These are phyloP conservation scores for Graphilbum fragrans DNA, from an alignment of 2,329 filamentous ascomycete genomes.

Conservation along the genomic window DNA sequence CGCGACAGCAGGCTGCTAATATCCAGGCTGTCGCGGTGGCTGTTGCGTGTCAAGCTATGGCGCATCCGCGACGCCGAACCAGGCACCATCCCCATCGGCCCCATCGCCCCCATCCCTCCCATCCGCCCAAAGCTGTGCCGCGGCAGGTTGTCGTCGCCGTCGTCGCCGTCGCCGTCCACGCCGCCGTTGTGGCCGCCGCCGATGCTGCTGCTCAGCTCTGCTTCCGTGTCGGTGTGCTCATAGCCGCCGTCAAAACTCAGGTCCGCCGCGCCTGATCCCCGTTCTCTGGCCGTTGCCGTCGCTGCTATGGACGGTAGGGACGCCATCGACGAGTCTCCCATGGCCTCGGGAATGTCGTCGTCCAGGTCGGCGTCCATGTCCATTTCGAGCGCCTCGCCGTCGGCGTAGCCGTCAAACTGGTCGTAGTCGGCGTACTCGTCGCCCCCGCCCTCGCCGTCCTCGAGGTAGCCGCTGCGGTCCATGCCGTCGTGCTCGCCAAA, in stretches of 20 bases:
- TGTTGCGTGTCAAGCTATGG: constrained; percentile 24
- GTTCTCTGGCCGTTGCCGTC: background rate
- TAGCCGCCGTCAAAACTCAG: constrained; percentile 33
- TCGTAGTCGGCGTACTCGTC: constrained; percentile 9
- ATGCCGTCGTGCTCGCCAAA: background rate
- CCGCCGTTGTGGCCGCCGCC: constrained; percentile 10
- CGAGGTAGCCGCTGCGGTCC: background rate
- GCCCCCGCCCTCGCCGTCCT: background rate
- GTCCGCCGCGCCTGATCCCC: constrained; percentile 17
- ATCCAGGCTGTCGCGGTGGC: constrained; percentile 40
- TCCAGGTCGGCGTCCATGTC: constrained; percentile 60
- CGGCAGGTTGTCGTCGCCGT: constrained; percentile 16
- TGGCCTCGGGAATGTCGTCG: constrained; percentile 51
- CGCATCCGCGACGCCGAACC: constrained; percentile 16
- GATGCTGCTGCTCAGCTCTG: constrained; percentile 39
- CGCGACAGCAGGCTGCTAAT: constrained; percentile 42
- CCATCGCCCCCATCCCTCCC: background rate
- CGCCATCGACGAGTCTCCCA: background rate
- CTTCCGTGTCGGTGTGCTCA: constrained; percentile 69
- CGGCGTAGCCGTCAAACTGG: background rate
- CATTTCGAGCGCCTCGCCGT: constrained; percentile 24
- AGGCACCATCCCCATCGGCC: background rate
- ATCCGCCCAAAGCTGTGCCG: constrained; percentile 5
- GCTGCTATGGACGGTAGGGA: constrained; percentile 5
- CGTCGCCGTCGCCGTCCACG: constrained; percentile 21